Base-by-base conservation (phyloP, 208 protist genomes). In the Plasmodiophora brassicae region DNA sequence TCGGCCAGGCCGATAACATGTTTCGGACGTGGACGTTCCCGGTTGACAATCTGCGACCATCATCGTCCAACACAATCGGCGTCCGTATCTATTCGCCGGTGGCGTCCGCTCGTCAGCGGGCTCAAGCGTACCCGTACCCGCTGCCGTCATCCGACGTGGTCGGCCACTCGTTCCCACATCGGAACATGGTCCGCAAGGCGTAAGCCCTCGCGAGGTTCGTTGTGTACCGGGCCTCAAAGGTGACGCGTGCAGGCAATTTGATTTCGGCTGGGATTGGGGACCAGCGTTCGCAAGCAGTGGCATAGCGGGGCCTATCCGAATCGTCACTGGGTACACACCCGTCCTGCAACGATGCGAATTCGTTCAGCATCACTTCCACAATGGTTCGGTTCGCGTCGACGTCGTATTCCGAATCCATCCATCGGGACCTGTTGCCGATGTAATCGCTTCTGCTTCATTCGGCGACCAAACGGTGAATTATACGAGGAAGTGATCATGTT, bases 191-290 rank as follows among this genome's bases (percentile, higher is more conserved):
- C n/a, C 5, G 65, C 20, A 78, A 78, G 41, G 41, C 32, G 65
- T 78, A 14, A 38, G 50, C n/a, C n/a, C n/a, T n/a, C n/a, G n/a
- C n/a, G n/a, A n/a, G n/a, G n/a, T n/a, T n/a, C n/a, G n/a, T n/a
- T n/a, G n/a, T n/a, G n/a, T n/a, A n/a, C n/a, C n/a, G n/a, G n/a
- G n/a, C n/a, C n/a, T n/a, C n/a, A n/a, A n/a, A n/a, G n/a, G n/a
- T n/a, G n/a, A n/a, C n/a, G n/a, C n/a, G n/a, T n/a, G 41, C n/a
- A 78, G 65, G 35, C 87, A 89, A 36, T 85, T 71, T 57, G 72
- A 89, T n/a, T 89, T 85, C 44, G 87, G 87, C 25, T 89, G 87
- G 87, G 87, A 89, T 85, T 89, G 87, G 87, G 87, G 87, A 46
- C 65, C 65, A 54, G 83, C 72, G n/a, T 39, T 89, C 43, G 39